These are phyloP conservation scores for Parmelia sp. DNA, from an alignment of 495 filamentous ascomycete species.

Conservation along the genomic window DNA sequence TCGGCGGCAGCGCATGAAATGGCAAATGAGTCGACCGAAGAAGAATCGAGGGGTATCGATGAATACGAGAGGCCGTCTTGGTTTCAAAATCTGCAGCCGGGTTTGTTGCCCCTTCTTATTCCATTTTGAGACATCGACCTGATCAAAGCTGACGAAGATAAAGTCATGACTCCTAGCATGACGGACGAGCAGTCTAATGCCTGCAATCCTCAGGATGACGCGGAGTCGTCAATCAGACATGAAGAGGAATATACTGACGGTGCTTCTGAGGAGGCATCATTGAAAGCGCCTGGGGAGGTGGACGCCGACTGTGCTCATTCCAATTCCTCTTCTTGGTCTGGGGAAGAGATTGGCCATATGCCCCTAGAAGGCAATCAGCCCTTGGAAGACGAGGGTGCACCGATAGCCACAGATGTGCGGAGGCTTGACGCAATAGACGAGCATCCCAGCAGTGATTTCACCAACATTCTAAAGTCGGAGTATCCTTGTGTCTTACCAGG, in stretches of 20 bases:
- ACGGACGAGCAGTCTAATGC: background rate
- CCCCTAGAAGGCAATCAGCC: background rate
- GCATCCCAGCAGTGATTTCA: background rate
- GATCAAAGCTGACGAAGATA: conserved; percentile 40
- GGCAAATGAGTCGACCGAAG: background rate
- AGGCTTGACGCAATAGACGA: background rate
- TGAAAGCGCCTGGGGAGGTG: background rate
- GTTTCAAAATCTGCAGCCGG: conserved; percentile 14
- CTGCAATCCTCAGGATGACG: background rate
- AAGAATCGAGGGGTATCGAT: background rate
- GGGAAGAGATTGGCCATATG: background rate
- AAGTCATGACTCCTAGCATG: background rate
- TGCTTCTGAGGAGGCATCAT: background rate
- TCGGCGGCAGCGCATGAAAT: background rate
- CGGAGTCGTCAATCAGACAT: background rate
- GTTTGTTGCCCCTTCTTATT: conserved; percentile 1
- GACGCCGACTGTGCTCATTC: background rate
- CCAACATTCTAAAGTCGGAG: background rate
- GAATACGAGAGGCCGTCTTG: conserved; percentile 12
- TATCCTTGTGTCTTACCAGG: background rate
- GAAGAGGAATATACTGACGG: background rate
- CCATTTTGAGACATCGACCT: background rate
- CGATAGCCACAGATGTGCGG: background rate
- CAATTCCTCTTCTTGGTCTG: background rate
- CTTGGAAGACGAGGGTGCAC: background rate